Evolutionary conservation across 257 asterid genomes (phyloP).

Genomic region (Cordia subcordata): DNA sequence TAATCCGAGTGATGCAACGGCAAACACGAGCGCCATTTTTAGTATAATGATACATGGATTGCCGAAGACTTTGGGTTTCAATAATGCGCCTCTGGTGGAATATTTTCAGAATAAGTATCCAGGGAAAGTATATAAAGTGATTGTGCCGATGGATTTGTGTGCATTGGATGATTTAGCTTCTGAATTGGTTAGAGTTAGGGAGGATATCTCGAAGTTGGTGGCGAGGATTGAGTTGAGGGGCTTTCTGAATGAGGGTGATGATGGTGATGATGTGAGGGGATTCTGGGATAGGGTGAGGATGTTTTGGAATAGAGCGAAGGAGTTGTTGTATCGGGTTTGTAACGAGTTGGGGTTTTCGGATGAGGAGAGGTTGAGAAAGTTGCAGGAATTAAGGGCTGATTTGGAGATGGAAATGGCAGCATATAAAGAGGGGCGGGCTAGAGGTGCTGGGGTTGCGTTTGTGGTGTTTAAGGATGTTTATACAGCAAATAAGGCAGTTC

Average conservation of each 20-base stretch:
- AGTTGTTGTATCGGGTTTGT: conserved; percentile 50
- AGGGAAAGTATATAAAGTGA: conserved; percentile 69
- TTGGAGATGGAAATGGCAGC: conserved; percentile 98
- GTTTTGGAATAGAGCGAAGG: conserved; percentile 55
- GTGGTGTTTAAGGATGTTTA: conserved; percentile 94
- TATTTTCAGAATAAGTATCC: conserved; percentile 87
- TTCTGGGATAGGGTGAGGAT: conserved; percentile 32
- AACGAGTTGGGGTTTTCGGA: conserved; percentile 79
- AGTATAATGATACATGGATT: conserved; percentile 83
- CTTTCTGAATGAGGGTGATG: conserved; percentile 42
- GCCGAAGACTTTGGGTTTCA: conserved; percentile 80
- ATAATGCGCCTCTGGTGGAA: conserved; percentile 66
- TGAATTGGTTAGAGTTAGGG: conserved; percentile 81
- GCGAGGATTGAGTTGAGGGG: conserved; percentile 65
- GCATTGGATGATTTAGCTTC: conserved; percentile 91
- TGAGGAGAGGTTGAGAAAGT: conserved; percentile 82
- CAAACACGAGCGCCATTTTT: conserved; percentile 71
- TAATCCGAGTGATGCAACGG: conserved; percentile 63
- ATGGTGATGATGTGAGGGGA: conserved; percentile 32
- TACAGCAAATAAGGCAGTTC: conserved; percentile 86
- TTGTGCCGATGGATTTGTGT: conserved; percentile 97
- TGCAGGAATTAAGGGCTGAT: conserved; percentile 94
- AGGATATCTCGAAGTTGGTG: conserved; percentile 62
- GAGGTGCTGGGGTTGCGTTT: conserved; percentile 95
- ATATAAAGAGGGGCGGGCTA: conserved; percentile 93